A percentile compares a stretch with the other conserved stretches of the same genome.
phyloP scores from a whole-genome alignment of 2,329 filamentous ascomycete genomes.

The Beauveria bassiana region DNA sequence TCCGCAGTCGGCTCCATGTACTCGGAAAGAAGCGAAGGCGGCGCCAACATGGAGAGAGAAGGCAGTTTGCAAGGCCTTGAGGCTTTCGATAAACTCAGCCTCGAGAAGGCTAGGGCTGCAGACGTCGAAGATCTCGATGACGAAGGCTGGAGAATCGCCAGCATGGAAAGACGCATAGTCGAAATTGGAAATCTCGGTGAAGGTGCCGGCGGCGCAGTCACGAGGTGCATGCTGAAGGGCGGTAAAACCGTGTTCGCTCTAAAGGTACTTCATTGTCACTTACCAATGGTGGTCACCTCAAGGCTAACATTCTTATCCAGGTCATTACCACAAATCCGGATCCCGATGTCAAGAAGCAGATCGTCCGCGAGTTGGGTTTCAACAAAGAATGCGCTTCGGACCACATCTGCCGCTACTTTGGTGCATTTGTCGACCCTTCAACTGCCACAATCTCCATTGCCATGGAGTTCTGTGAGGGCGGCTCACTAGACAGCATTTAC shows the following conservation, averaged over 20 bases:
- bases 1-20: constrained; percentile 82
- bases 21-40: constrained; percentile 71
- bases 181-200: constrained; percentile 88
- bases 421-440: constrained; percentile 92
- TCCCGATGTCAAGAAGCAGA: constrained; percentile 97
- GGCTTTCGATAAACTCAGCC: constrained; percentile 68
- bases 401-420: constrained; percentile 96
- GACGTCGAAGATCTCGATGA: constrained; percentile 95
- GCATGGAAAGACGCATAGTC: constrained; percentile 76
- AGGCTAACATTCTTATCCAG: constrained; percentile 36
- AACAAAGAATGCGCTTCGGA: constrained; percentile 96
- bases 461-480: constrained; percentile 98
- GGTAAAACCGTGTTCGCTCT: constrained; percentile 93
- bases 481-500: constrained; percentile 93
- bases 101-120: constrained; percentile 74
- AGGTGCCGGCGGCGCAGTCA: constrained; percentile 92
- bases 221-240: constrained; percentile 77
- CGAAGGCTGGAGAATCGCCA: constrained; percentile 90
- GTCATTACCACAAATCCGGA: constrained; percentile 98
- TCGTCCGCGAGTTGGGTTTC: constrained; percentile 90
- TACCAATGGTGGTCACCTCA: not conserved
- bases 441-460: constrained; percentile 95
- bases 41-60: constrained; percentile 72
- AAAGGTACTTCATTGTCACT: constrained; percentile 56
- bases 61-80: constrained; percentile 70